Conservation (phyloP, 805 yeast genomes). For the Saccharomycopsis malanga region DNA sequence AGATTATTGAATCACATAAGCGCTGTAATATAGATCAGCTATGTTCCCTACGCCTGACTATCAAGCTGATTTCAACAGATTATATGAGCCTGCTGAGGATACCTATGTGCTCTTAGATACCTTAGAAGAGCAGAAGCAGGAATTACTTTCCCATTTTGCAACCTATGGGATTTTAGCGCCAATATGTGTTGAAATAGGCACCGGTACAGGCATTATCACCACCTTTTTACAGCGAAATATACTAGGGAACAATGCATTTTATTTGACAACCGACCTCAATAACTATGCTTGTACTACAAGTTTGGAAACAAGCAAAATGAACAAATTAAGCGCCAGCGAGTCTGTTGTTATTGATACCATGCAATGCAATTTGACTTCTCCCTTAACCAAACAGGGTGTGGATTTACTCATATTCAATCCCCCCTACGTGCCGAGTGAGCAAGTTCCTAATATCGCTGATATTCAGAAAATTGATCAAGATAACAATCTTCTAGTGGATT, state of each 20-base stretch:
- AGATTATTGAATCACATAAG: too few relatives aligned
- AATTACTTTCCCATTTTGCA: constrained; percentile 25
- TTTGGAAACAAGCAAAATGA: constrained; percentile 34
- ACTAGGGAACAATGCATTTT: constrained; percentile 41
- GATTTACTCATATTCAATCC: constrained; percentile 88
- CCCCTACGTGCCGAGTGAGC: constrained; percentile 90
- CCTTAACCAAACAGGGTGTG: constrained; percentile 39
- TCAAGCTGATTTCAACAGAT: constrained; percentile 54
- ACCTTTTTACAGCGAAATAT: constrained; percentile 63
- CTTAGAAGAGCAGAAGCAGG: constrained; percentile 52
- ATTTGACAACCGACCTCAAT: constrained; percentile 72
- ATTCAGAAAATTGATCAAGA: neutral
- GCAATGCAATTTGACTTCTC: constrained; percentile 52
- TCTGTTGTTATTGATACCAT: constrained; percentile 37
- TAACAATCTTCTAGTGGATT: constrained; percentile 69
- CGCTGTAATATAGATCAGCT: too few relatives aligned
- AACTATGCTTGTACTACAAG: constrained; percentile 65
- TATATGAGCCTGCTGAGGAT: constrained; percentile 95
- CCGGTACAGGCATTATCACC: constrained; percentile 87
- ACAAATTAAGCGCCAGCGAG: constrained; percentile 20
- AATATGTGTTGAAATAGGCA: constrained; percentile 74
- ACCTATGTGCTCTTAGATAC: constrained; percentile 77
- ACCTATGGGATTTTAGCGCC: constrained; percentile 31
- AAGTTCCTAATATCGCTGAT: constrained; percentile 42
- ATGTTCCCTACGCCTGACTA: constrained; percentile 82